Base-by-base conservation (phyloP, 805 yeast species). In the Wickerhamomyces mucosus region DNA sequence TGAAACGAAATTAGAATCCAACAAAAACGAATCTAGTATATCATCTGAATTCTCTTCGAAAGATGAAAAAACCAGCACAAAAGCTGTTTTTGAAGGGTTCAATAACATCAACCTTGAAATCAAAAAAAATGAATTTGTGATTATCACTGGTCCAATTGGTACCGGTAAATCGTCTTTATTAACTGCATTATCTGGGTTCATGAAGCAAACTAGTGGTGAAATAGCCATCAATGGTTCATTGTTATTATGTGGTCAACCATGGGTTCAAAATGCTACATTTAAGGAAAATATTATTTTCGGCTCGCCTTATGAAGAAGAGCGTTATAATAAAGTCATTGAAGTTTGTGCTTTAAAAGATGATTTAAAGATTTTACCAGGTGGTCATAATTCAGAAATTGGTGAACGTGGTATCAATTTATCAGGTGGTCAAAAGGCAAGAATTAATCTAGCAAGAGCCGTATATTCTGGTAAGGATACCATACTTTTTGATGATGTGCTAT, bases 371-470 rank as follows among this genome's bases (percentile, higher is more conserved):
- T 56, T 79, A 28, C 72, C 79, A 10, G 81, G 72, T 31, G 85
- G 85, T 18, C 86, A 80, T 43, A 41, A 55, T 22, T 77, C 86
- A 1, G 78, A 76, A 48, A 76, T 79, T 39, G 89, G 89, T 33
- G 88, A 79, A 50, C 63, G 78, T 47, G 89, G 89, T 42, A 72
- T 79, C 37, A 78, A 85, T 0, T 56, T 79, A 17, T 75, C 84
- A 14, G 89, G 89, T 29, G 89, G 89, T 26, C 89, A 79, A 46
- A 79, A 80, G 57, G 85, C 86, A 0, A 63, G 89, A 46, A 63
- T 79, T 32, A 66, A 71, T 41, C 56, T 79, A 37, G 88, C 88
- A 6, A 63, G 88, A 49, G 76, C 86, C 1, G 79, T 78, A 3
- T 79, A 79, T 44, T 68, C 75, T 4, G 59, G 72, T 19, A 67